phyloP scores from a whole-genome alignment of 805 yeast species.

The Nakazawaea anatomiae region DNA sequence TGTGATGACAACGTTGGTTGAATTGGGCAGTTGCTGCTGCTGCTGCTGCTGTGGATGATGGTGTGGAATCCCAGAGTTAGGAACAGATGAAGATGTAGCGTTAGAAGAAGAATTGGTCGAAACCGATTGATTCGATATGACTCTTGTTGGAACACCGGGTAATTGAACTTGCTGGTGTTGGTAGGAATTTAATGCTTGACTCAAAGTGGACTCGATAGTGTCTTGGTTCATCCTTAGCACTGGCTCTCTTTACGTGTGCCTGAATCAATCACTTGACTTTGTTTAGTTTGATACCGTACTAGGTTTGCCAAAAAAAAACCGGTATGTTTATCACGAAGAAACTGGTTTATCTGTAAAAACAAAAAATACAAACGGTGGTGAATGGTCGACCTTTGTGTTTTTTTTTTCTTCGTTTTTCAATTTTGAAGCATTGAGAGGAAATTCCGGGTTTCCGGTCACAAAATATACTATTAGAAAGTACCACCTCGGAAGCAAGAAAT shows the following conservation, averaged over 20 bases:
- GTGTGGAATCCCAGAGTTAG: not conserved
- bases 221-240: conserved; percentile 1
- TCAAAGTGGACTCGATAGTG: conserved; percentile 3
- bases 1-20: not conserved
- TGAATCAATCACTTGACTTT: too few relatives aligned
- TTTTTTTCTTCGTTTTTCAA: too few relatives aligned
- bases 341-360: too few relatives aligned
- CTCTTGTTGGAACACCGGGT: conserved; percentile 4
- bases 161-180: conserved; percentile 2
- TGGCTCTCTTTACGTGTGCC: not conserved
- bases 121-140: conserved; percentile 5
- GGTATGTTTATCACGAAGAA: too few relatives aligned
- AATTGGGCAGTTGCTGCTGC: not conserved
- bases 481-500: too few relatives aligned
- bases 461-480: too few relatives aligned
- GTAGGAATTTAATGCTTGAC: conserved; percentile 5
- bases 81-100: not conserved
- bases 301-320: too few relatives aligned
- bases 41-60: not conserved
- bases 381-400: too few relatives aligned
- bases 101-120: conserved; percentile 9
- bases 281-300: too few relatives aligned
- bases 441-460: too few relatives aligned
- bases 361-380: too few relatives aligned
- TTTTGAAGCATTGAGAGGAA: too few relatives aligned